Base-by-base conservation (phyloP, 805 yeast genomes). In the Lipomyces mesembrius region DNA sequence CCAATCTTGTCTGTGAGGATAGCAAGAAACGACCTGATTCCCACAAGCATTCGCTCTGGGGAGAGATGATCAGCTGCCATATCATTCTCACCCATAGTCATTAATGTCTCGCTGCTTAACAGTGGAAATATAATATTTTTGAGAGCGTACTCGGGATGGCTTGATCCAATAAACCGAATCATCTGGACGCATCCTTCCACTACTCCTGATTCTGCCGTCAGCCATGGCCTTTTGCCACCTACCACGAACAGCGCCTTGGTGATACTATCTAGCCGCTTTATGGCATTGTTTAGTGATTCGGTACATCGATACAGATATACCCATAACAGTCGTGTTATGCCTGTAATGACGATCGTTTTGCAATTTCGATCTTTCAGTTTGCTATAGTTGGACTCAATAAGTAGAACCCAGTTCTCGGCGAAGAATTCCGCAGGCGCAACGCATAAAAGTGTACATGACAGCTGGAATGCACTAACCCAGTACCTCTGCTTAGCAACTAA, bases 251-350 rank as follows among this genome's bases (percentile, higher is more conserved):
- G 76, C 3, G 85, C 68, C 59, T 84, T 83, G 65, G 88, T 86
- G 43, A 95, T 78, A 1, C 79, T 74, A 65, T 89, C 96, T 60
- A 95, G 81, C 63, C 88, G 88, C 73, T 92, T 88, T 2, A 93
- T 87, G 0, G 97, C 92, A 66, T 90, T 88, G 75, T 94, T 95
- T 72, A 94, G 79, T 0, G 98, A 89, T 72, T 96, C 99, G 0
- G 96, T 85, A 71, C 92, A 87, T 69, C 98, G 82, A 77, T 88
- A 91, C 29, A 92, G 79, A 75, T 90, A 95, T 0, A 93, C 96
- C 99, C 99, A 95, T 0, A 91, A 78, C 39, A 96, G 80, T 65
- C 97, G 80, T 0, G 96, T 83, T 2, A 89, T 78, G 64, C 93
- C 87, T 0, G 86, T 85, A 17, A 90, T 83, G 55, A 87, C 83